Base-by-base conservation (phyloP, 352 stramenopile genomes). In the Pythium aquatile region DNA sequence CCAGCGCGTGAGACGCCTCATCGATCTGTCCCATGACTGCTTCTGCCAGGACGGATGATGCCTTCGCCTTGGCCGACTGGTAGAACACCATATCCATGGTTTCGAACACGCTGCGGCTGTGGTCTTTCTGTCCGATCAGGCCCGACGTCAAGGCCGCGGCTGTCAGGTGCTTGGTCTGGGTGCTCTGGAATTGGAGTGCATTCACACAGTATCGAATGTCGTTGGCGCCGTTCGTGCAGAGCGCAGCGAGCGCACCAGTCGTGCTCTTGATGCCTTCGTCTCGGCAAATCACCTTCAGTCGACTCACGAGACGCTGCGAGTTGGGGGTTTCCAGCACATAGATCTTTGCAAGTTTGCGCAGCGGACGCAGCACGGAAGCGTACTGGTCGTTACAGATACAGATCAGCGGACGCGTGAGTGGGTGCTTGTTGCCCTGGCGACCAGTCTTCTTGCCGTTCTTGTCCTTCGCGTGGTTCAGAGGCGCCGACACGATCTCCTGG, bases 331-430 rank as follows among this genome's bases (percentile, higher is more conserved):
- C 73, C 14, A 99, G 87, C 63, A 97, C 85, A 48, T 99, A 99
- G 39, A 98, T 92, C 62, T 93, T 94, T 26, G 93, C 88, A 16
- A 97, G 83, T 28, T 97, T 93, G 30, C 97, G 89, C 47, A 99
- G 80, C n/a, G 95, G 89, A 10, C 96, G 84, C 39, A 99, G 73
- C 32, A 96, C 90, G 1, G 97, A 96, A 13, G 95, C 95, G 74
- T 98, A 99, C 68, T 98, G 90, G 70, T 99, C 94, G 74, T 99
- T 99, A 77, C 97, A 99, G 75, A 99, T 99, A 69, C 98, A 98
- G 64, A 99, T 99, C 17, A 99, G 79, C 8, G 97, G 97, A 1
- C 97, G 85, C 54, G 76, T 97, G 40, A 98, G 71, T 6, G 93
- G 82, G 40, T 98, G 87, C 26, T 75, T 70, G 51, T 76, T 80